A percentile compares a stretch with the other conserved stretches of the same genome.
phyloP scores from a whole-genome alignment of 208 protist species.

The Acanthamoeba lenticulata region DNA sequence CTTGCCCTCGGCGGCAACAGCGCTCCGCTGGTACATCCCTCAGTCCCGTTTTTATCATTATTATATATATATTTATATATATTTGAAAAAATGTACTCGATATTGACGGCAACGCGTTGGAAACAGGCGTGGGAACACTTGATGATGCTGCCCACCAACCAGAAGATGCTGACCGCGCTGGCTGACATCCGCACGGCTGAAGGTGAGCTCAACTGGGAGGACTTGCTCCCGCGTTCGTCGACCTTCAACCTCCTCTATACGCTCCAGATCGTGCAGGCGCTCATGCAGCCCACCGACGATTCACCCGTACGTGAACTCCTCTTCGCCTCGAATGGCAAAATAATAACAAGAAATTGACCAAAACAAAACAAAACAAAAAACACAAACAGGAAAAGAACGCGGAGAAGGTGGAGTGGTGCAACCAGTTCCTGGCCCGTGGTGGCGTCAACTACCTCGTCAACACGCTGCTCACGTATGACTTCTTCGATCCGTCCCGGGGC shows the following conservation, averaged over 20 bases:
- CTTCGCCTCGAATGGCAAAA: neutral
- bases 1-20: conserved; percentile 14
- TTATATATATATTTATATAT: neutral
- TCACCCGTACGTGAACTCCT: neutral
- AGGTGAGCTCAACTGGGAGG: conserved; percentile 55
- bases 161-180: conserved; percentile 68
- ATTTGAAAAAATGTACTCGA: neutral
- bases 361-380: too few species aligned
- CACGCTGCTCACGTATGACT: conserved; percentile 61
- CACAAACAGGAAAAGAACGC: conserved; percentile 23
- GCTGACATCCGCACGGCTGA: neutral
- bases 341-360: neutral
- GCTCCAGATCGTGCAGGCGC: conserved; percentile 72
- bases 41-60: neutral
- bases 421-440: conserved; percentile 61
- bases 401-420: conserved; percentile 64
- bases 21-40: neutral
- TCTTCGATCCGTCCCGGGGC: conserved; percentile 68
- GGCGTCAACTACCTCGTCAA: conserved; percentile 64
- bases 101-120: neutral
- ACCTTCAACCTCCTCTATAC: conserved; percentile 71
- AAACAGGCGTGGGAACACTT: conserved; percentile 76
- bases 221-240: conserved; percentile 51
- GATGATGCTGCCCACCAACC: conserved; percentile 78
- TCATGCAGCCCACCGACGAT: conserved; percentile 63